Percentiles rank a stretch among this genome's conserved stretches.
phyloP scores from a whole-genome alignment of 345 rosid genomes.

The Theobroma cacao region DNA sequence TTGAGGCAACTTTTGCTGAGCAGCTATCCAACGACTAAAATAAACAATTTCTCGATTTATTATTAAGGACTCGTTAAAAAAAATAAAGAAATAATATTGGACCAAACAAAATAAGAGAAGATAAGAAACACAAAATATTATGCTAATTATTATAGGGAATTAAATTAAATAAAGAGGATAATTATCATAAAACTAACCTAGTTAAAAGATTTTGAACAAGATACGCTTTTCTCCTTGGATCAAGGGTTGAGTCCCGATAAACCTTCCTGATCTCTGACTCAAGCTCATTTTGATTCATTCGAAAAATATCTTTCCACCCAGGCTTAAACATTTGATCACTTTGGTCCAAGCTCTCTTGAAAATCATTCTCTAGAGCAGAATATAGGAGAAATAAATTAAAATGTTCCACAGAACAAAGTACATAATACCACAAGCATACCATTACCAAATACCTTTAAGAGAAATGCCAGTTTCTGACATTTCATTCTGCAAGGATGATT shows the following conservation, averaged over 20 bases:
- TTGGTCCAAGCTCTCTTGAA: slow-evolving; percentile 62
- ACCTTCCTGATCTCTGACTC: slow-evolving; percentile 73
- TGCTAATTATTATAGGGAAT: neutral
- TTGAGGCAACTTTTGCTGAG: slow-evolving; percentile 59
- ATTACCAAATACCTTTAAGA: slow-evolving; percentile 41
- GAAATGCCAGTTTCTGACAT: slow-evolving; percentile 41
- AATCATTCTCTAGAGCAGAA: slow-evolving; percentile 40
- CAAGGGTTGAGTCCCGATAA: slow-evolving; percentile 58
- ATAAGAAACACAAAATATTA: neutral
- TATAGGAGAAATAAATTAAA: slow-evolving; percentile 24
- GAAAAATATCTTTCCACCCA: slow-evolving; percentile 94
- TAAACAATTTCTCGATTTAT: slow-evolving; percentile 11
- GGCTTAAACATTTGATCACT: slow-evolving; percentile 83
- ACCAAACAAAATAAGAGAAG: neutral
- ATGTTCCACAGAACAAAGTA: slow-evolving; percentile 8
- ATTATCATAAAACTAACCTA: slow-evolving; percentile 37
- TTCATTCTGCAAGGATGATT: slow-evolving; percentile 44
- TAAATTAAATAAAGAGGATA: neutral
- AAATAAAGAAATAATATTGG: neutral
- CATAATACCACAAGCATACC: slow-evolving; percentile 10
- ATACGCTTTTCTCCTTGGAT: slow-evolving; percentile 66
- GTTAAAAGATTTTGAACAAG: slow-evolving; percentile 69
- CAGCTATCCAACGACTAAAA: slow-evolving; percentile 68
- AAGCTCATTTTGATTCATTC: slow-evolving; percentile 76
- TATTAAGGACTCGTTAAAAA: neutral